phyloP scores from a whole-genome alignment of 108 stramenopile species.

The Hondaea fermentalgiana region DNA sequence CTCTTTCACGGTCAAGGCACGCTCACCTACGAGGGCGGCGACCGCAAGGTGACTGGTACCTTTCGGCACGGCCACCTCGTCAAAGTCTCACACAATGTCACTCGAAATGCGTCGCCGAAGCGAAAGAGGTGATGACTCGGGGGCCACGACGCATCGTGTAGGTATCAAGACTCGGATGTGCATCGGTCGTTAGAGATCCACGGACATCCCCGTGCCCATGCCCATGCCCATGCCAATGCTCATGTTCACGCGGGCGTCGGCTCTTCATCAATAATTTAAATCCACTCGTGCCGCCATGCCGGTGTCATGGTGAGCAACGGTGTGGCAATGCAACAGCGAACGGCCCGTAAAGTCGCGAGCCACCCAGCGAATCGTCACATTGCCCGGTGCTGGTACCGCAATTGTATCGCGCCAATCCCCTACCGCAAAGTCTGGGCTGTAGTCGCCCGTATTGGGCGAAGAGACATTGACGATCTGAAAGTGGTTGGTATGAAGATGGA shows the following conservation, averaged over 20 bases:
- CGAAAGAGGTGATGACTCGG: no score
- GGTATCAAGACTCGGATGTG: no score
- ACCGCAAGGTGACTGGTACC: not conserved
- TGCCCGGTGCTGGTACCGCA: constrained; percentile 37
- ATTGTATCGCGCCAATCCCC: constrained; percentile 51
- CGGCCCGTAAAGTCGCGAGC: constrained; percentile 38
- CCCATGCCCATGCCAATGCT: not conserved
- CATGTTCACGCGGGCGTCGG: not conserved
- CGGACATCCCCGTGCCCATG: no score
- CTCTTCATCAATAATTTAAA: not conserved
- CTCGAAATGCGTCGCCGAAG: no score
- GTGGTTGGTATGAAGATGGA: constrained; percentile 48
- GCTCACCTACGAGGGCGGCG: not conserved
- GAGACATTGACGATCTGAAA: constrained; percentile 27
- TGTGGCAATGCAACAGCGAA: constrained; percentile 46
- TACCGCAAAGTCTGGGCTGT: constrained; percentile 29
- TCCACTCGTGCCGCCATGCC: constrained; percentile 24
- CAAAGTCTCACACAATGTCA: not conserved
- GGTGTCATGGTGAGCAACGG: constrained; percentile 42
- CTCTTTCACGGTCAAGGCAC: not conserved
- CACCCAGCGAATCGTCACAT: constrained; percentile 40
- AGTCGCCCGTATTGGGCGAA: not conserved
- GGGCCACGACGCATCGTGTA: no score
- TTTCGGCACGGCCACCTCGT: not conserved
- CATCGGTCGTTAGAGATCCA: no score